These are phyloP conservation scores for Aspergillus homomorphus DNA, from an alignment of 495 filamentous ascomycete species.

Conservation along the genomic window DNA sequence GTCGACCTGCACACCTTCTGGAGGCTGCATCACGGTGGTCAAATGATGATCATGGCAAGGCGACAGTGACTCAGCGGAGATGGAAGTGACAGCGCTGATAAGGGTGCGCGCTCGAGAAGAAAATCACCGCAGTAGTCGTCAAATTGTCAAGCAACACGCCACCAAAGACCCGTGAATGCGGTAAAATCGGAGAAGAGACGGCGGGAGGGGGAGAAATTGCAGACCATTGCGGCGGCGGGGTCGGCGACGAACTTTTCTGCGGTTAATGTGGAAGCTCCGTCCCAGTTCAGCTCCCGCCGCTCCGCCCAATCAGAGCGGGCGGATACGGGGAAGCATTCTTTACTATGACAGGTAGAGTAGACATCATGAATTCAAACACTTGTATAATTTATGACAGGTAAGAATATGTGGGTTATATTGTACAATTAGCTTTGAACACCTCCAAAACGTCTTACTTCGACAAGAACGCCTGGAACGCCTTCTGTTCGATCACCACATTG, in stretches of 20 bases:
- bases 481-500: constrained; percentile 88
- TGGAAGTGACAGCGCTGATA: constrained; percentile 8
- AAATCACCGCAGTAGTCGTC: neutral
- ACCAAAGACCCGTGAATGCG: neutral
- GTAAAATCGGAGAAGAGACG: neutral
- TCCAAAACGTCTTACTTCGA: constrained; percentile 52
- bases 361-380: neutral
- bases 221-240: constrained; percentile 26
- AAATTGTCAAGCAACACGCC: neutral
- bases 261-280: constrained; percentile 16
- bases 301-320: constrained; percentile 19
- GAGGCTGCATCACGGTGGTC: constrained; percentile 48
- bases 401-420: constrained; percentile 10
- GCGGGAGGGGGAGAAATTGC: constrained; percentile 16
- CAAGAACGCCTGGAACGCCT: constrained; percentile 89
- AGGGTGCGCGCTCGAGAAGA: constrained; percentile 2
- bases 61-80: constrained; percentile 31
- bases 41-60: constrained; percentile 42
- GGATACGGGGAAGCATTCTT: neutral
- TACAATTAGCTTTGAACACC: constrained; percentile 25
- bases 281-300: constrained; percentile 16
- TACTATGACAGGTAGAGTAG: neutral
- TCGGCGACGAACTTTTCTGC: constrained; percentile 32
- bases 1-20: constrained; percentile 48
- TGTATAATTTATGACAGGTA: constrained; percentile 2